Evolutionary conservation across 345 rosid genomes (phyloP), one percentile per base, ranked within the genome.

Genomic region (Erucastrum elatum): DNA sequence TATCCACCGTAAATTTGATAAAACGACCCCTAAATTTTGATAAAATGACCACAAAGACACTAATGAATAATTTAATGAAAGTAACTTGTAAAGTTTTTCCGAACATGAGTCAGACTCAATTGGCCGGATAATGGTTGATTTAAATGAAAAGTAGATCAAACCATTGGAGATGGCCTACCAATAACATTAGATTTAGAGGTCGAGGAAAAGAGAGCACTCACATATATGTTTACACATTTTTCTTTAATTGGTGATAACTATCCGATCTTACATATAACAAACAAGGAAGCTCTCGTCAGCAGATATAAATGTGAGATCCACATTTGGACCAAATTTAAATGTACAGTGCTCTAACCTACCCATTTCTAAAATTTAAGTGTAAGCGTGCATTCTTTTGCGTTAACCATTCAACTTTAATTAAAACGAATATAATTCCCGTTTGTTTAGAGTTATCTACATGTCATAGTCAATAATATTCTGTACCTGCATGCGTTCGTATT

Each of bases 61-160:
- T 3, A 56, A 46, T 59, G 16, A 77, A 9, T 25, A 26, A 15
- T 4, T 11, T 30, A 35, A 70, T 51, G 59, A 71, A 72, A 78
- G 76, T 39, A 66, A 79, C 30, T 72, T 66, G 9, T 41, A 66
- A 72, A 78, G 69, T n/a, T 67, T 73, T 72, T 37, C 51, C 7
- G 59, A 60, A 79, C 64, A 73, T 79, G 82, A 79, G 74, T 73
- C 82, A 73, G 77, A 73, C 74, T 7, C 77, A 79, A 67, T 66
- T 72, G 77, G 64, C 64, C 44, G 44, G 44, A 10, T 73, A 67
- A 77, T 59, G 77, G 41, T 71, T 66, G 72, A 72, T 66, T n/a
- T n/a, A n/a, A n/a, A n/a, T n/a, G n/a, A n/a, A n/a, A n/a, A n/a
- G n/a, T n/a, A n/a, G n/a, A n/a, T n/a, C n/a, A n/a, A n/a, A n/a